Base-by-base conservation (phyloP, 441 rosid species). In the Erodium moschatum region DNA sequence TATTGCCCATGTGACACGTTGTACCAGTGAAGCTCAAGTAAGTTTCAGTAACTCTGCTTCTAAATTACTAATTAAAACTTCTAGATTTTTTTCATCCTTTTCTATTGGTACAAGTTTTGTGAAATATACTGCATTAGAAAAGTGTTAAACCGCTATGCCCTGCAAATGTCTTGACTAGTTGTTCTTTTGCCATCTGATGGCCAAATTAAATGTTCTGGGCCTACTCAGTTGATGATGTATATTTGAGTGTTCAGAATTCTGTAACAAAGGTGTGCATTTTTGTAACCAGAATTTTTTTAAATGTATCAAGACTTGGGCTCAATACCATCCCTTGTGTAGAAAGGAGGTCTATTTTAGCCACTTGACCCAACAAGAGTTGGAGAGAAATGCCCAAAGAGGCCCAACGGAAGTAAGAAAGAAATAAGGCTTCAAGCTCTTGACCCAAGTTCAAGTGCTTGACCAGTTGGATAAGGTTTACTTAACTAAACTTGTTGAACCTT, bases 1-100 rank as follows among this genome's bases (percentile, higher is more conserved):
- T 75, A 88, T 91, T 78, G 89, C 97, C 65, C 97, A 89, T 63
- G 94, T 94, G 70, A 91, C 97, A 15, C 87, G 90, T 56, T 91
- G 91, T 77, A 87, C 96, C 35, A 82, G 74, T 35, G 88, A 81
- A 83, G 80, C 81, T 72, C 96, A 88, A 77, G 98, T 89, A 78
- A 83, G 87, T 54, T 48, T 52, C 56, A 67, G 60, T 56, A 33
- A 15, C 44, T 64, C 15, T 4, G 40, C 18, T 6, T 29, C 31
- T 64, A 24, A 56, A 29, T 15, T 64, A 13, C 66, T 13, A 5
- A 27, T 63, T 63, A 3, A 62, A 16, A 62, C 65, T 20, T 62
- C 15, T 64, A 27, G 11, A 5, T 27, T 64, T 64, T 19, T n/a
- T 27, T 15, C 42, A 27, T 21, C 64, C 31, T 20, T 20, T 21